These are phyloP conservation scores for Suillus decipiens DNA, from an alignment of 768 basidiomycete genomes.

Conservation along the genomic window DNA sequence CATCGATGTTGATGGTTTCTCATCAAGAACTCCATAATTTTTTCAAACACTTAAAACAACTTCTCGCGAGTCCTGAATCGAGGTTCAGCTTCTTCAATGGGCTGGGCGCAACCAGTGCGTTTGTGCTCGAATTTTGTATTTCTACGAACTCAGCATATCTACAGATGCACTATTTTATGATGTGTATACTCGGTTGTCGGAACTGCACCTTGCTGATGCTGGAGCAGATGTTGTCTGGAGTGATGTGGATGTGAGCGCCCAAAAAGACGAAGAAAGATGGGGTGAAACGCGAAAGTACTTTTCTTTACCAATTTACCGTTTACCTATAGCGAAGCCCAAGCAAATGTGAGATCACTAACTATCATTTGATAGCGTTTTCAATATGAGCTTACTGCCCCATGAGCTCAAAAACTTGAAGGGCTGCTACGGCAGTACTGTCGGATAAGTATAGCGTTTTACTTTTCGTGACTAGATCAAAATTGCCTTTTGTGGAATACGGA, in stretches of 20 bases:
- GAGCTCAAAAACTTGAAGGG: not conserved
- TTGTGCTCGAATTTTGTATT: not conserved
- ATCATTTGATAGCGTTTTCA: not conserved
- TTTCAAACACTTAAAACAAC: slow-evolving; percentile 77
- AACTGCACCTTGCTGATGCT: slow-evolving; percentile 80
- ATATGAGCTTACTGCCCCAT: not conserved
- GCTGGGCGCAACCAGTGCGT: slow-evolving; percentile 88
- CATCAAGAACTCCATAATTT: slow-evolving; percentile 67
- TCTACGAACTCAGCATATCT: not conserved
- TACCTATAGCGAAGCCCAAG: slow-evolving; percentile 51
- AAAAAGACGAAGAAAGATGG: slow-evolving; percentile 62
- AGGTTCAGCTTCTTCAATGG: slow-evolving; percentile 97
- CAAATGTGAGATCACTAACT: not conserved
- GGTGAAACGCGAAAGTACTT: slow-evolving; percentile 78
- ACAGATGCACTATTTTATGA: slow-evolving; percentile 86
- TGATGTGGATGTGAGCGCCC: slow-evolving; percentile 70
- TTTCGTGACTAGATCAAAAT: not conserved
- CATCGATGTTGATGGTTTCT: slow-evolving; percentile 4
- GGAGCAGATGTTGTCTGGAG: slow-evolving; percentile 82
- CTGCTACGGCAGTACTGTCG: not conserved
- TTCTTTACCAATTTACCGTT: slow-evolving; percentile 69
- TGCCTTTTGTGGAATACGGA: not conserved
- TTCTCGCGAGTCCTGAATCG: slow-evolving; percentile 74
- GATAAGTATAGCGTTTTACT: not conserved
- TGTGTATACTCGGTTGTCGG: slow-evolving; percentile 83